A percentile compares a stretch with the other conserved stretches of the same genome.
These are phyloP conservation scores for Ogataea hybrid DNA, from an alignment of 1,139 yeast species.

Conservation along the genomic window DNA sequence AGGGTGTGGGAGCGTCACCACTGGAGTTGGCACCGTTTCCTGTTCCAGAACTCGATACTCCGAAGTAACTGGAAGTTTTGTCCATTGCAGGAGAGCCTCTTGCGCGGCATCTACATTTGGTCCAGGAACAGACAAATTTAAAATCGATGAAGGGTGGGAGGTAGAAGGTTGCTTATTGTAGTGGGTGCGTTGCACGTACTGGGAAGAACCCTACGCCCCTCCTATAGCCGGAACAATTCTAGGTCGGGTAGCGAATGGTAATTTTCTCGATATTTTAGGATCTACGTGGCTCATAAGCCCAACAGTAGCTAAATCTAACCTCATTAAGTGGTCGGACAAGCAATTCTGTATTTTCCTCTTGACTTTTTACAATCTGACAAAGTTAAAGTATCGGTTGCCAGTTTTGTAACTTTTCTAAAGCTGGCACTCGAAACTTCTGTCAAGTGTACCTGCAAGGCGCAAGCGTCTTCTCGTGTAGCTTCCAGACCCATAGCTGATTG, in stretches of 20 bases:
- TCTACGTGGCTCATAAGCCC: not conserved
- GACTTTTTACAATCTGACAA: not conserved
- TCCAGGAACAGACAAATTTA: conserved; percentile 19
- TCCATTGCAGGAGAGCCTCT: no score
- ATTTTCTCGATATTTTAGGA: not conserved
- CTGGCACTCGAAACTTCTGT: not conserved
- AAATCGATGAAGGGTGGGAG: conserved; percentile 9
- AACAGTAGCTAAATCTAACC: not conserved
- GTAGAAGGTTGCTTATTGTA: conserved; percentile 1
- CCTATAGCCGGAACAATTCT: not conserved
- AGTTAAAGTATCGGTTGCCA: conserved; percentile 5
- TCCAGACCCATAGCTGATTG: not conserved
- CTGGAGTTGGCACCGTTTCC: conserved; percentile 1
- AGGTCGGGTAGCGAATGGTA: not conserved
- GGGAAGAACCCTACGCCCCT: not conserved
- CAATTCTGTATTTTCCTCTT: conserved; percentile 5
- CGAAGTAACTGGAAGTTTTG: no score
- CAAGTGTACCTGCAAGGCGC: not conserved
- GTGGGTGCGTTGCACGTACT: not conserved
- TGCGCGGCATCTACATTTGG: conserved; percentile 15
- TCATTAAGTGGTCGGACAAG: not conserved
- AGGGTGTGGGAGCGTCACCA: not conserved
- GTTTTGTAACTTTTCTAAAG: not conserved
- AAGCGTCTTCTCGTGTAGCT: not conserved
- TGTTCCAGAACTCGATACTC: not conserved